phyloP scores from a whole-genome alignment of 2,329 filamentous ascomycete species.

The Clarireedia sp. region DNA sequence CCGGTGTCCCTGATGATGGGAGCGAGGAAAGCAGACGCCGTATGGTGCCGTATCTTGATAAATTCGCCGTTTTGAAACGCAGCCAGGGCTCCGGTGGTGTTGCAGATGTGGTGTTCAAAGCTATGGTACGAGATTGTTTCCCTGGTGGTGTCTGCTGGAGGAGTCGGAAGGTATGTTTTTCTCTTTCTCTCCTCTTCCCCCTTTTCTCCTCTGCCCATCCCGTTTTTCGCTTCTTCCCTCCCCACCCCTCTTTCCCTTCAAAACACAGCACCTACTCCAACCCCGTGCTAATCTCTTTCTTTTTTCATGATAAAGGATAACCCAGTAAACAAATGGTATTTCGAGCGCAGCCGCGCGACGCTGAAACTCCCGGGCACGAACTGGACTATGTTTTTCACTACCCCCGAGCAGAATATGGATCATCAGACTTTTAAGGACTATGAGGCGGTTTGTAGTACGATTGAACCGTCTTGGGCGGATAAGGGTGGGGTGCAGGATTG shows the following conservation, averaged over 20 bases:
- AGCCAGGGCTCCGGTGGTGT: constrained; percentile 88
- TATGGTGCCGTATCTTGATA: constrained; percentile 89
- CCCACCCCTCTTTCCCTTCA: background rate
- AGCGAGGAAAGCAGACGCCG: constrained; percentile 46
- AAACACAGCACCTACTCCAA: too few species aligned
- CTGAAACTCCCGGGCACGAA: constrained; percentile 74
- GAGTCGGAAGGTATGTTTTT: constrained; percentile 43
- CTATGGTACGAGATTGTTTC: constrained; percentile 86
- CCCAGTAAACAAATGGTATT: constrained; percentile 99
- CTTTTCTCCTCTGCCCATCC: background rate
- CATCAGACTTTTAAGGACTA: constrained; percentile 56
- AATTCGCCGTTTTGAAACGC: constrained; percentile 86
- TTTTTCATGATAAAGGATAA: constrained; percentile 53
- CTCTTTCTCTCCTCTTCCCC: background rate
- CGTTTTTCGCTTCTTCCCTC: too few species aligned
- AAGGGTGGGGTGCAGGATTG: constrained; percentile 51
- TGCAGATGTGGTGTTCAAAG: constrained; percentile 91
- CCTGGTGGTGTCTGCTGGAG: constrained; percentile 83
- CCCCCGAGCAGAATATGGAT: constrained; percentile 51
- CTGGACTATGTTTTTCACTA: constrained; percentile 99
- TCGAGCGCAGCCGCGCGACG: constrained; percentile 78
- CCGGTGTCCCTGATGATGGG: constrained; percentile 46
- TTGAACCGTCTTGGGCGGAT: constrained; percentile 58
- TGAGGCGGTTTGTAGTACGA: constrained; percentile 61
- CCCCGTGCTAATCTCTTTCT: background rate